Percentiles rank a stretch among this genome's conserved stretches.
Evolutionary conservation across 2,329 filamentous ascomycete genomes (phyloP).

Genomic region (Fusarium drepaniforme): DNA sequence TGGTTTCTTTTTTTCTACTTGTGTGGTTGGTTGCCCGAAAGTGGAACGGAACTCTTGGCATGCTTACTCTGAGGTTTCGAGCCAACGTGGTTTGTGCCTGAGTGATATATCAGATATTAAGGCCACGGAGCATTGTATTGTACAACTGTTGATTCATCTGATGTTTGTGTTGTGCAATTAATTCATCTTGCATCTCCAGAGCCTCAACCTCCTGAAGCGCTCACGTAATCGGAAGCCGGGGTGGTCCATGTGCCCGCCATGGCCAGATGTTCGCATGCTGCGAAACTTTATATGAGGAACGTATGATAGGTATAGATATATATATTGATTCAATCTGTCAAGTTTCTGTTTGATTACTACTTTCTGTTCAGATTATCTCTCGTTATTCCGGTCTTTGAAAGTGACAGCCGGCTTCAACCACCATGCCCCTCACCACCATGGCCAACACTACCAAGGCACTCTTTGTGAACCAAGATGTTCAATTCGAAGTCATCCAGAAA

Average conservation of each 20-base stretch:
- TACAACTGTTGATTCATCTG: not conserved
- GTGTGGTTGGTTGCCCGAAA: not conserved
- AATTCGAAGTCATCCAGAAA: not conserved
- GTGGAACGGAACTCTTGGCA: not conserved
- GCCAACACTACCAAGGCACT: not conserved
- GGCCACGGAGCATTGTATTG: not conserved
- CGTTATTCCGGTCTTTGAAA: too few species aligned
- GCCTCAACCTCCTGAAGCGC: not conserved
- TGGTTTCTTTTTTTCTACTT: not conserved
- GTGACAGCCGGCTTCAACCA: too few species aligned
- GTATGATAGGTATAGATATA: not conserved
- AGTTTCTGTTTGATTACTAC: not conserved
- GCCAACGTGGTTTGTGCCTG: not conserved
- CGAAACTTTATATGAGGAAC: not conserved
- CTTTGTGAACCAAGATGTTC: not conserved
- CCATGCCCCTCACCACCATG: too few species aligned
- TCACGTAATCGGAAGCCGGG: constrained; percentile 1
- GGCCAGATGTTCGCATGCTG: not conserved
- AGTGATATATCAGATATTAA: not conserved
- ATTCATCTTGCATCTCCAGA: not conserved
- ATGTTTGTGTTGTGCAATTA: not conserved
- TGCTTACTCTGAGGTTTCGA: not conserved
- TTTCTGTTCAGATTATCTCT: not conserved
- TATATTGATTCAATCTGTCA: not conserved
- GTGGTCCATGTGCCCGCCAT: not conserved